Conservation (phyloP, 345 rosid genomes). For the Lepidium sativum region DNA sequence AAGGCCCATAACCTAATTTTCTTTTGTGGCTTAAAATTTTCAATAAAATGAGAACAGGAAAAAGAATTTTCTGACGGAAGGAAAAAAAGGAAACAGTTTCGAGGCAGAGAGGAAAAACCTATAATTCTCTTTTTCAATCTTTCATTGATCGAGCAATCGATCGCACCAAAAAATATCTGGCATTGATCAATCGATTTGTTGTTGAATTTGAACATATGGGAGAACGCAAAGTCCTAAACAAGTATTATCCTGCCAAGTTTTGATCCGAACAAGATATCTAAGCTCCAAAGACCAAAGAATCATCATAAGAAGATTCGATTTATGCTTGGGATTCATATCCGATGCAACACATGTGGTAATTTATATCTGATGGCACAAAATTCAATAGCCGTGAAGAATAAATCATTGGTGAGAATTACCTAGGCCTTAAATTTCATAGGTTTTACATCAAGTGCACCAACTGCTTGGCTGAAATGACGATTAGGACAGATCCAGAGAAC, state of each 20-base stretch:
- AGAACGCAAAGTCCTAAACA: conserved; percentile 71
- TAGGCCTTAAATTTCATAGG: conserved; percentile 38
- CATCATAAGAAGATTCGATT: conserved; percentile 62
- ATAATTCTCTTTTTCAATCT: too few species aligned
- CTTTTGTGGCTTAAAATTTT: too few species aligned
- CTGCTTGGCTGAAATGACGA: conserved; percentile 56
- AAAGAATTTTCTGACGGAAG: too few species aligned
- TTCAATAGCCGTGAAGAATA: conserved; percentile 70
- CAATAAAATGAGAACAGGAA: too few species aligned
- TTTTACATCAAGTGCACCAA: conserved; percentile 77
- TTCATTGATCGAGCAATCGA: too few species aligned
- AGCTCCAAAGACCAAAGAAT: conserved; percentile 6
- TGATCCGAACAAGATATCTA: conserved; percentile 61
- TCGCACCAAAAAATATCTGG: too few species aligned
- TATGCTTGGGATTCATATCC: conserved; percentile 78
- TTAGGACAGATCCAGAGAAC: conserved; percentile 70
- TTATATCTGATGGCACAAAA: conserved; percentile 72
- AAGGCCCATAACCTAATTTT: conserved; percentile 3
- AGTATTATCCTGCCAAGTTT: conserved; percentile 78
- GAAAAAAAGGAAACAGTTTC: too few species aligned
- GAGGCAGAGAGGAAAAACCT: too few species aligned
- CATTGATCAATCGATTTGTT: too few species aligned
- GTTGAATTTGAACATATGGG: conserved; percentile 36
- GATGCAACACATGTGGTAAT: conserved; percentile 63
- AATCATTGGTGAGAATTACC: conserved; percentile 40